Conservation (phyloP, 179 eudicot genomes). For the Sideroxylon spinosum region DNA sequence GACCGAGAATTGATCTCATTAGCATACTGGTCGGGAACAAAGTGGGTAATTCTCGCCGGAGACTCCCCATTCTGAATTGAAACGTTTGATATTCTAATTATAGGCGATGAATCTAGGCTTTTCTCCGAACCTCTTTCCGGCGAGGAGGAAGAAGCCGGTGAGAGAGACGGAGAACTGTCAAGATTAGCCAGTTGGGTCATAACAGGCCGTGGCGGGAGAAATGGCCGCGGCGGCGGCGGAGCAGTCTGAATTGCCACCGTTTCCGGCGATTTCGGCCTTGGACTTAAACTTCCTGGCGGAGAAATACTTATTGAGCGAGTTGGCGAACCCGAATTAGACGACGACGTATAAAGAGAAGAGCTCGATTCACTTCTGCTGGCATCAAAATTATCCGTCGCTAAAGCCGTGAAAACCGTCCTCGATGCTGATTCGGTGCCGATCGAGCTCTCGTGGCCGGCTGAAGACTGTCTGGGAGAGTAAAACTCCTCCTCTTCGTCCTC, state of each 20-base stretch:
- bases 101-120: slow-evolving; percentile 42
- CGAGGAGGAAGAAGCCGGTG: slow-evolving; percentile 22
- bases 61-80: no score
- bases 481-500: slow-evolving; percentile 49
- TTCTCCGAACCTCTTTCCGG: slow-evolving; percentile 39
- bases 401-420: slow-evolving; percentile 45
- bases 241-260: slow-evolving; percentile 31
- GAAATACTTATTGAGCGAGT: slow-evolving; percentile 53
- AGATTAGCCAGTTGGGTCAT: slow-evolving; percentile 15
- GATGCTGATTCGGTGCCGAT: slow-evolving; percentile 46
- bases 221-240: slow-evolving; percentile 27
- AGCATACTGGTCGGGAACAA: no score
- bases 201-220: not conserved
- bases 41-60: not conserved
- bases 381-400: slow-evolving; percentile 28
- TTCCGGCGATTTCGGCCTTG: slow-evolving; percentile 68
- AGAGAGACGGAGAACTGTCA: slow-evolving; percentile 29
- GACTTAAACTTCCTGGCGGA: slow-evolving; percentile 57
- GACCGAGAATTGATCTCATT: not conserved
- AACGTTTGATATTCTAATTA: slow-evolving; percentile 27
- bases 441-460: slow-evolving; percentile 45
- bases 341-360: slow-evolving; percentile 42
- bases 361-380: slow-evolving; percentile 14
- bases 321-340: slow-evolving; percentile 54
- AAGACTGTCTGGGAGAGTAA: slow-evolving; percentile 65